Evolutionary conservation across 768 basidiomycete genomes (phyloP), one percentile per base, ranked within the genome.

Genomic region (Russula sp.): DNA sequence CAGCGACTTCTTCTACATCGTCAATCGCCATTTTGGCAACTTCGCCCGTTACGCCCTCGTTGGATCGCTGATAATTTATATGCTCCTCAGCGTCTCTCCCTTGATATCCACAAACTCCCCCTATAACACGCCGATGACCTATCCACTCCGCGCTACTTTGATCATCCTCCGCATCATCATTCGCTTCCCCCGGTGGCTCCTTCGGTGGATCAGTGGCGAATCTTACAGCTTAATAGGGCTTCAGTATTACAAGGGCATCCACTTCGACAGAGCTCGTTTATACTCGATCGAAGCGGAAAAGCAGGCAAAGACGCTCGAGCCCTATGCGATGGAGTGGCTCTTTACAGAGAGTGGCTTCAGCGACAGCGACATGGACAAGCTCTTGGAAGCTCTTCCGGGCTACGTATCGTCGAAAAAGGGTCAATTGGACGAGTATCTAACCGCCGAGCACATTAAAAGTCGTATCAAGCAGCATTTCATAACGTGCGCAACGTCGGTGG

Each of bases 41-140:
- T 28, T 63, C 32, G 0, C 61, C 20, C 62, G 40, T 10, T 51
- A 32, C 55, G 49, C 26, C 16, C 52, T 66, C 28, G 13, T 58
- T 11, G 32, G 13, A 5, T 28, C 53, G 20, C 0, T 38, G 30
- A 52, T 32, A 1, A n/a, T 63, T 0, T 67, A 67, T 44, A 8
- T 60, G 28, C n/a, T 28, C n/a, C 46, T 60, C 40, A 67, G 63
- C 28, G 18, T 67, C 22, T 56, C 42, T 10, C 63, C 66, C 32
- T 16, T 67, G 16, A 44, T 60, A 22, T 51, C 44, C 44, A 34
- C 3, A 20, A 60, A 64, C 16, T 55, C 55, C 18, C 66, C 66
- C 6, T 67, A 60, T 44, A 30, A 59, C 7, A 67, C 66, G 22
- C 57, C 63, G 18, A 18, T 67, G 32, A 64, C 57, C 28, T 40